Evolutionary conservation across 2,329 filamentous ascomycete species (phyloP), one percentile per base, ranked within the genome.

Genomic region (Penicillium sp.): DNA sequence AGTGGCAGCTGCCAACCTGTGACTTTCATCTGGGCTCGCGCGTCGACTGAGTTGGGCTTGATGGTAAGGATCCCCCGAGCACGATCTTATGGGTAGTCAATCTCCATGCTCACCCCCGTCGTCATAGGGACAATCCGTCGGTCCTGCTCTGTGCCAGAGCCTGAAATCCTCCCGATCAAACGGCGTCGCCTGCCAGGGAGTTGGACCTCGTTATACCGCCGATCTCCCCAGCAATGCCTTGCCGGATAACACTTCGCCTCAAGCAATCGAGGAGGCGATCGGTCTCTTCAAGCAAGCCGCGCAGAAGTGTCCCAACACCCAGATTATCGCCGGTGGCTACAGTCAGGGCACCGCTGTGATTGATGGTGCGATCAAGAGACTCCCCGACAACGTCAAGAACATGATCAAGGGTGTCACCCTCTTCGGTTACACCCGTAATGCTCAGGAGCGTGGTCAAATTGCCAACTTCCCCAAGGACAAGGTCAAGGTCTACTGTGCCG

Each of bases 381-480:
- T 42, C 5, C 40, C 40, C 1, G 40, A 42, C 25, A 26, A 46
- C 11, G 45, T 50, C 18, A 47, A 46, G 18, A 57, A 61, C 18
- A 63, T 63, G 44, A 65, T 71, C 35, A 66, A 62, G 4, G 68
- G 69, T 11, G 70, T 71, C 27, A 61, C 72, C 4, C 61, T 70
- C 18, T 73, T 72, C 46, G 74, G 62, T 24, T 69, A 75, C 48
- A 76, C 73, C 9, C 68, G 73, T 47, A 69, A 68, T 34, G 47
- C 52, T 47, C 60, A 69, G 54, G 70, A 73, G 50, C 59, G 61
- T 13, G 63, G 66, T 35, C 65, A 66, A 47, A 72, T 73, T 35
- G 63, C 67, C 3, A 62, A 65, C 35, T 74, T 72, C 54, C 66
- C 68, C n/a, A 55, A 64, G 41, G 66, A 66, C 4, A 73, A 75